Evolutionary conservation across 2,329 filamentous ascomycete species (phyloP).

Genomic region (Harringtonia aguacate): DNA sequence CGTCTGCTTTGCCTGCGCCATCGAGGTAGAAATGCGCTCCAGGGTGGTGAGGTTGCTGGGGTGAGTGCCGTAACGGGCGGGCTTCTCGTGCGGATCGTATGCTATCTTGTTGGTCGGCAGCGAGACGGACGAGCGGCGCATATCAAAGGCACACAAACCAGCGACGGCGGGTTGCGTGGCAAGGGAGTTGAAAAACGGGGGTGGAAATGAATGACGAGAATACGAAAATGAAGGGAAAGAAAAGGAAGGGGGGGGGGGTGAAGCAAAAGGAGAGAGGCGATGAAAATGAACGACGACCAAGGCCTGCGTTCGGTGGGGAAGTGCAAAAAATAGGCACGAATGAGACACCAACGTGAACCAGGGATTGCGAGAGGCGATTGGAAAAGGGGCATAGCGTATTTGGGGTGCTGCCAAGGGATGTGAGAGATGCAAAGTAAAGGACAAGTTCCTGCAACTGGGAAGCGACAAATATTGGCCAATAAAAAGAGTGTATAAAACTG

Average conservation of each 20-base stretch:
- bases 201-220: neutral
- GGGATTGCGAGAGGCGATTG: neutral
- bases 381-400: neutral
- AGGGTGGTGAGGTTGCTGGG: constrained; percentile 36
- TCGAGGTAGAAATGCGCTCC: constrained; percentile 44
- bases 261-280: neutral
- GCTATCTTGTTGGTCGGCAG: constrained; percentile 49
- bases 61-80: constrained; percentile 44
- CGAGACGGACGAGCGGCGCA: constrained; percentile 57
- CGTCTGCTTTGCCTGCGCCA: constrained; percentile 54
- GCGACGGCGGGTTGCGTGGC: neutral
- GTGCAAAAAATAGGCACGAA: too few species aligned
- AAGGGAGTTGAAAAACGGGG: neutral
- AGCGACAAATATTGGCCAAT: neutral
- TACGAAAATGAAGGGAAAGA: neutral
- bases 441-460: neutral
- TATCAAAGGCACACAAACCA: constrained; percentile 18
- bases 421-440: neutral
- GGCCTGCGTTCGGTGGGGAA: too few species aligned
- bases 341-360: too few species aligned
- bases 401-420: neutral
- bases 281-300: too few species aligned
- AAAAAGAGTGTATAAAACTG: too few species aligned
- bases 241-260: neutral
- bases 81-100: constrained; percentile 55